Evolutionary conservation across 305 asterid species (phyloP).

Genomic region (Fraxinus sp.): DNA sequence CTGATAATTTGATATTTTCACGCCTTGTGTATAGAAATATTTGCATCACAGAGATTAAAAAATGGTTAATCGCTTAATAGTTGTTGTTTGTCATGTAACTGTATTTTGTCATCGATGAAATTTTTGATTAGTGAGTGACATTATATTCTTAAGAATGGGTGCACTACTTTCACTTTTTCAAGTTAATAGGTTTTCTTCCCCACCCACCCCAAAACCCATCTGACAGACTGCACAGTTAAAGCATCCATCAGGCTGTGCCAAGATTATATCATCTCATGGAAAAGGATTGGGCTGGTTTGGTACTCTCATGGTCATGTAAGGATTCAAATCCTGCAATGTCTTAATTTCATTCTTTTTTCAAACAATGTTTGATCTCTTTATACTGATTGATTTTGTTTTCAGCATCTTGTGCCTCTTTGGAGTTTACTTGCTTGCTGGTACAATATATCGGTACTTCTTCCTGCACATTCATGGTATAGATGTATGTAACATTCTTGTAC

Average conservation of each 20-base stretch:
- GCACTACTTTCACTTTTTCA: constrained; percentile 16
- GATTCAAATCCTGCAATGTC: constrained; percentile 11
- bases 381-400: constrained; percentile 28
- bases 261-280: constrained; percentile 60
- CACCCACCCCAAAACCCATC: background rate
- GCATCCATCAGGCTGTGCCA: constrained; percentile 95
- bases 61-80: background rate
- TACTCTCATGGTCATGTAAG: constrained; percentile 60
- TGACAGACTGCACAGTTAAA: constrained; percentile 68
- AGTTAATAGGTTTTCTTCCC: background rate
- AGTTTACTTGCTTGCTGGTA: constrained; percentile 77
- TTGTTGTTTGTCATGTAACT: background rate
- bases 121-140: constrained; percentile 8
- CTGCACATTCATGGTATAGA: constrained; percentile 88
- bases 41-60: background rate
- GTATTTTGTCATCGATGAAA: background rate
- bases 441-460: constrained; percentile 66
- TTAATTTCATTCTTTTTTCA: background rate
- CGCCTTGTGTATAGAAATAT: background rate
- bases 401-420: constrained; percentile 80
- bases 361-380: constrained; percentile 3
- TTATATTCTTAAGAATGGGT: constrained; percentile 1
- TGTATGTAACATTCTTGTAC: constrained; percentile 45
- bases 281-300: constrained; percentile 86
- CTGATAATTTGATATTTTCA: background rate